These are phyloP conservation scores for Paralagenidium karlingii DNA, from an alignment of 352 stramenopile species.

Conservation along the genomic window DNA sequence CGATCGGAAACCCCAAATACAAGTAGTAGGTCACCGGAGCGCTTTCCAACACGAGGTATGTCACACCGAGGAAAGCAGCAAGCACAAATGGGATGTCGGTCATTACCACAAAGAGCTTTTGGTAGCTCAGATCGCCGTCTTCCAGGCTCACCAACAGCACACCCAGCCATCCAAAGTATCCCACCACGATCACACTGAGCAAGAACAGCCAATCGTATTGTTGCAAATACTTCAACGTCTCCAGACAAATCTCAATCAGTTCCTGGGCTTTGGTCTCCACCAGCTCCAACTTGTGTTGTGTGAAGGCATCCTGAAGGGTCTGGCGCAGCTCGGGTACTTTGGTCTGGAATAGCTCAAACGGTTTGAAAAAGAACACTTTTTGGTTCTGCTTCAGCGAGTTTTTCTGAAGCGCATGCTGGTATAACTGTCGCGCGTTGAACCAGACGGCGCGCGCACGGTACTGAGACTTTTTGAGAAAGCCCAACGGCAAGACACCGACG, in stretches of 20 bases:
- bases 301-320: slow-evolving; percentile 2
- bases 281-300: slow-evolving; percentile 8
- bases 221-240: slow-evolving; percentile 65
- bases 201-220: slow-evolving; percentile 79
- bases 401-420: slow-evolving; percentile 47
- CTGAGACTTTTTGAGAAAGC: slow-evolving; percentile 36
- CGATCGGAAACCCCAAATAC: slow-evolving; percentile 51
- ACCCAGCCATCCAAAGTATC: slow-evolving; percentile 69
- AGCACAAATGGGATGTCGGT: slow-evolving; percentile 8
- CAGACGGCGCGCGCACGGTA: slow-evolving; percentile 55
- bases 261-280: slow-evolving; percentile 44
- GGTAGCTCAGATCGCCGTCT: slow-evolving; percentile 7
- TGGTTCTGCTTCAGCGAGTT: slow-evolving; percentile 43
- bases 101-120: slow-evolving; percentile 11
- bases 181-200: slow-evolving; percentile 51
- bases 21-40: slow-evolving; percentile 68
- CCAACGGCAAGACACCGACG: slow-evolving; percentile 61
- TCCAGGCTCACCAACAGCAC: slow-evolving; percentile 36
- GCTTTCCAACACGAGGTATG: slow-evolving; percentile 44
- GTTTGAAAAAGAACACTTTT: slow-evolving; percentile 49
- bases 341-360: slow-evolving; percentile 33
- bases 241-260: slow-evolving; percentile 64
- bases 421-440: slow-evolving; percentile 63
- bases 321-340: slow-evolving; percentile 17
- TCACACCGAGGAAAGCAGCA: slow-evolving; percentile 9